Evolutionary conservation across 176 grass and related monocot genomes (phyloP).

Genomic region (Rhynchospora pubera): DNA sequence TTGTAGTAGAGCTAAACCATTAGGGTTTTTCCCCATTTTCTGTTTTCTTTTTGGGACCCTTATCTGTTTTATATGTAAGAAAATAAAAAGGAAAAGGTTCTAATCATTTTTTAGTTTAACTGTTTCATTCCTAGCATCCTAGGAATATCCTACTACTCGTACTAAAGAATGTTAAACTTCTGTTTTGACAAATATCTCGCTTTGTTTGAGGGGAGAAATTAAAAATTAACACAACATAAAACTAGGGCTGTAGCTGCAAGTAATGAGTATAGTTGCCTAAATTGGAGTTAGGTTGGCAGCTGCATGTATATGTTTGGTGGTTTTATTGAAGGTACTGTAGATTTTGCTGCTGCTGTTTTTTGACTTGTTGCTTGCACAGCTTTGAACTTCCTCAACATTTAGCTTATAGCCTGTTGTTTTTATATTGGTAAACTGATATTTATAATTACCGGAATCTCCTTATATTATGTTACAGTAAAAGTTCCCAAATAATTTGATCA

Average conservation of each 20-base stretch:
- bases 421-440: not conserved
- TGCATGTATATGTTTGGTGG: not conserved
- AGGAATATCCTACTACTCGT: not conserved
- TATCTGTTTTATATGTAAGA: not conserved
- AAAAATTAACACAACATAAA: not conserved
- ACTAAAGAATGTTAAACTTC: not conserved
- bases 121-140: not conserved
- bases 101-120: not conserved
- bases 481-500: too few relatives aligned
- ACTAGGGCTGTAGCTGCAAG: not conserved
- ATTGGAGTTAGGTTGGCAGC: not conserved
- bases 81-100: not conserved
- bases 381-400: not conserved
- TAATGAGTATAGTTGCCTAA: not conserved
- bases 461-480: too few relatives aligned
- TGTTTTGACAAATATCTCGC: not conserved
- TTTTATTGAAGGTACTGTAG: not conserved
- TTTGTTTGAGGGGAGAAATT: not conserved
- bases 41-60: not conserved
- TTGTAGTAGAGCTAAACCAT: conserved; percentile 1
- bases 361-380: not conserved
- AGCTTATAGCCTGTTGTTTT: not conserved
- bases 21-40: not conserved
- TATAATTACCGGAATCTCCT: too few relatives aligned
- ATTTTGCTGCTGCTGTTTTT: not conserved